Percentiles rank a stretch among this genome's conserved stretches.
Evolutionary conservation across 306 rosid genomes (phyloP).

Genomic region (Quillaja saponaria): DNA sequence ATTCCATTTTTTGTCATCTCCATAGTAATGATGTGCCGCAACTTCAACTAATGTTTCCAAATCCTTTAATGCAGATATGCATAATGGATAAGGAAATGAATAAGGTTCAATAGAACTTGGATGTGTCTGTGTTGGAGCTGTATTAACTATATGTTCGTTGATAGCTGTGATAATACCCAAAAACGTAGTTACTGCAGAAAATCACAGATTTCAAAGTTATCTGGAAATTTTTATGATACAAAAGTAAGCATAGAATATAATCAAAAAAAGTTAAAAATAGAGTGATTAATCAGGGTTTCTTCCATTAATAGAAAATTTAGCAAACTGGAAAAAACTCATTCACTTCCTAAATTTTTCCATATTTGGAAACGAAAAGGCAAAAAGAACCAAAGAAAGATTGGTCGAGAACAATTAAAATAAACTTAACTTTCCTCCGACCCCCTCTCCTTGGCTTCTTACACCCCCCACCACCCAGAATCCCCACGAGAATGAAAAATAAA

Average conservation of each 20-base stretch:
- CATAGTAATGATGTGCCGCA: conserved; percentile 82
- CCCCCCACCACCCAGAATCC: too few relatives aligned
- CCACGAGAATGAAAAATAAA: too few relatives aligned
- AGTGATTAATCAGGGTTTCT: conserved; percentile 1
- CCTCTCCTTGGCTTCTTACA: too few relatives aligned
- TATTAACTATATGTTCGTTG: conserved; percentile 82
- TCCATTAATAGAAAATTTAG: neutral
- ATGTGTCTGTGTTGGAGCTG: conserved; percentile 48
- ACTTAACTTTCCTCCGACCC: too few relatives aligned
- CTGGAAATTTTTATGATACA: conserved; percentile 1
- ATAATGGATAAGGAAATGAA: conserved; percentile 76
- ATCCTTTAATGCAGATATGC: conserved; percentile 87
- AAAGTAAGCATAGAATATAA: conserved; percentile 4
- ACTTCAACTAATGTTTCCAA: conserved; percentile 91
- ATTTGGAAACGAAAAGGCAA: neutral
- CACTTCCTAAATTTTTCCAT: conserved; percentile 7
- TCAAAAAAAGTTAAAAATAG: neutral
- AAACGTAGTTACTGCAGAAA: conserved; percentile 70
- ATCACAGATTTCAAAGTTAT: conserved; percentile 31
- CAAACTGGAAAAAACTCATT: conserved; percentile 7
- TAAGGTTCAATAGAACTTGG: conserved; percentile 45
- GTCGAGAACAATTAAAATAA: too few relatives aligned
- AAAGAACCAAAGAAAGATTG: too few relatives aligned
- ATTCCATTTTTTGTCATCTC: conserved; percentile 88
- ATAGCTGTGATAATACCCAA: conserved; percentile 84